Percentiles rank a stretch among this genome's conserved stretches.
These are phyloP conservation scores for Alternaria longipes DNA, from an alignment of 2,329 filamentous ascomycete genomes.

Conservation along the genomic window DNA sequence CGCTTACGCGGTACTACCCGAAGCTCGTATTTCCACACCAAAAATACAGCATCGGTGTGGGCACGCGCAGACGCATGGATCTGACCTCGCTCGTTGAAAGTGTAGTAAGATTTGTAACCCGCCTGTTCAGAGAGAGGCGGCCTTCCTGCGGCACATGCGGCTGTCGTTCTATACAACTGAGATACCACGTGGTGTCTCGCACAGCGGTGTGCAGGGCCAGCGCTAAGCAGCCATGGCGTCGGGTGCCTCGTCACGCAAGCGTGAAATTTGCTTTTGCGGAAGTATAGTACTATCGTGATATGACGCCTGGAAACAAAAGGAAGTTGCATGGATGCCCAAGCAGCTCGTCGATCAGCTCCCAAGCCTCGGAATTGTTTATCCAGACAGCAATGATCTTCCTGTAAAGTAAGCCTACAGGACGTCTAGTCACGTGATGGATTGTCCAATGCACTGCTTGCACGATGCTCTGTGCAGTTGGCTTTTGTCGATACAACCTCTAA, in stretches of 20 bases:
- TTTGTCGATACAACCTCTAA: too few species aligned
- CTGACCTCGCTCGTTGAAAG: not conserved
- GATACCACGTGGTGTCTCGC: not conserved
- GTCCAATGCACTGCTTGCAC: too few species aligned
- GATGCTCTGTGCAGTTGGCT: too few species aligned
- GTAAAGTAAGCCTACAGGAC: not conserved
- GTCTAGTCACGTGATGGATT: too few species aligned
- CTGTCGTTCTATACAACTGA: not conserved
- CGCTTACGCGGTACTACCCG: constrained; percentile 7
- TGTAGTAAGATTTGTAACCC: not conserved
- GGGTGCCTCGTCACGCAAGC: not conserved
- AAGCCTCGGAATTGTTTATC: not conserved
- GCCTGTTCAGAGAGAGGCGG: not conserved
- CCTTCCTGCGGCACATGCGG: not conserved
- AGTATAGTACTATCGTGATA: not conserved
- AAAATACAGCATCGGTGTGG: not conserved
- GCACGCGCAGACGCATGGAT: not conserved
- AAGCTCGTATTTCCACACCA: not conserved
- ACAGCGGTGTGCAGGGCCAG: not conserved
- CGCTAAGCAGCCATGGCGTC: not conserved
- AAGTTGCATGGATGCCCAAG: not conserved
- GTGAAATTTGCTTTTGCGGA: not conserved
- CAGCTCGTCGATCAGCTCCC: not conserved
- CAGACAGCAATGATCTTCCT: not conserved
- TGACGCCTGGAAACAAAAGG: not conserved